These are phyloP conservation scores for Myxozyma monticola DNA, from an alignment of 805 yeast species.

Conservation along the genomic window DNA sequence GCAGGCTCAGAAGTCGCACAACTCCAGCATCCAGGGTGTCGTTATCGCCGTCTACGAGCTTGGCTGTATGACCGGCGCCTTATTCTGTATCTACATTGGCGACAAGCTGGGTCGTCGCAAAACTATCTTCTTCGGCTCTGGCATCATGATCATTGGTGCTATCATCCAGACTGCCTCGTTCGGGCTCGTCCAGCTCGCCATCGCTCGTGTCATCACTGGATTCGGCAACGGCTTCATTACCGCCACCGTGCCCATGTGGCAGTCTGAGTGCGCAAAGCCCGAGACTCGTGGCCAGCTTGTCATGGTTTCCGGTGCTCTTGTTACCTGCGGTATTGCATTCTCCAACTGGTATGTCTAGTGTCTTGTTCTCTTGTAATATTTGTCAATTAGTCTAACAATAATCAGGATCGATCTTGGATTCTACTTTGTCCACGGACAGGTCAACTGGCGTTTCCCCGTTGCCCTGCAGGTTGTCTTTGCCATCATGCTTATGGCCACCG, in stretches of 20 bases:
- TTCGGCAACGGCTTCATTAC: conserved; percentile 75
- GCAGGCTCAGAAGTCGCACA: conserved; percentile 1
- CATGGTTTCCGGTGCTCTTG: conserved; percentile 66
- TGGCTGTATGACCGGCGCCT: conserved; percentile 75
- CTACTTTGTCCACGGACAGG: conserved; percentile 49
- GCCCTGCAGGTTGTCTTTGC: conserved; percentile 68
- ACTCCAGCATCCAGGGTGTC: conserved; percentile 19
- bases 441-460: conserved; percentile 77
- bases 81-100: conserved; percentile 61
- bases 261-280: conserved; percentile 69
- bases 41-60: conserved; percentile 53
- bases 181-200: conserved; percentile 66
- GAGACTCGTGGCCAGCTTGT: conserved; percentile 67
- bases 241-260: conserved; percentile 79
- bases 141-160: conserved; percentile 60
- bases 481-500: conserved; percentile 52
- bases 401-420: conserved; percentile 69
- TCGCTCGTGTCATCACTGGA: conserved; percentile 73
- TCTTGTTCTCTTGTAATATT: background rate
- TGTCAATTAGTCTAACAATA: too few relatives aligned
- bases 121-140: conserved; percentile 55
- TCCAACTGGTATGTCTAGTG: conserved; percentile 50
- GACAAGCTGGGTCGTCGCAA: conserved; percentile 67
- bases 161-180: conserved; percentile 56
- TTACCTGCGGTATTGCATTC: conserved; percentile 70